Conservation (phyloP, 208 protist genomes). For the Trichomonas vaginalis region DNA sequence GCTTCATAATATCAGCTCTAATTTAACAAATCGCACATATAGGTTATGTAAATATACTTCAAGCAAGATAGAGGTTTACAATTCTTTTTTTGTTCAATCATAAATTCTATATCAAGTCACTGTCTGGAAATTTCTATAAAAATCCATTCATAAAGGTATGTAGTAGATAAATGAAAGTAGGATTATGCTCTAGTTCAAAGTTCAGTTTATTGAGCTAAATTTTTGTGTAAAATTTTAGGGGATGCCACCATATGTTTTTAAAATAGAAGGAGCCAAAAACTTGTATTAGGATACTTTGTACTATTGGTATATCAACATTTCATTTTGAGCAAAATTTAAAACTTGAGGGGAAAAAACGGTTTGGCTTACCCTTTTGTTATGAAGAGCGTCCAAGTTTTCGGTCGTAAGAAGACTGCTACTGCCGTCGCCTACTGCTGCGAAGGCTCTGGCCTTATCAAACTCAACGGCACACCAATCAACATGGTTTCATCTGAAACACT, state of each 20-base stretch:
- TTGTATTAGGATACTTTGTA: background rate
- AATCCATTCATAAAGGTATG: background rate
- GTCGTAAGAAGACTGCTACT: slow-evolving; percentile 87
- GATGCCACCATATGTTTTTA: background rate
- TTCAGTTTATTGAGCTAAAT: background rate
- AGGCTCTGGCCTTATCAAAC: slow-evolving; percentile 84
- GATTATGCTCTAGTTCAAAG: background rate
- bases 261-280: background rate
- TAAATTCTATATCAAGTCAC: background rate
- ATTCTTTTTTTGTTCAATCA: background rate
- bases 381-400: slow-evolving; percentile 40
- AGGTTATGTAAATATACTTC: background rate
- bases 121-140: background rate
- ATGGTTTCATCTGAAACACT: slow-evolving; percentile 86
- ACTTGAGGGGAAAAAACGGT: background rate
- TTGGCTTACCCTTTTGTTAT: background rate
- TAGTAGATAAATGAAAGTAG: background rate
- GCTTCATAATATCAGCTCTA: background rate
- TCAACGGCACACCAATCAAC: slow-evolving; percentile 91
- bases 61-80: background rate
- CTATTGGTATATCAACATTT: background rate
- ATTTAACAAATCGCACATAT: background rate
- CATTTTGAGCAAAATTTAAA: background rate
- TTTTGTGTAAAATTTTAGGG: background rate
- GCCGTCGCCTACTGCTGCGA: slow-evolving; percentile 85